phyloP scores from a whole-genome alignment of 768 basidiomycete genomes.

The Termitomyces sp. region DNA sequence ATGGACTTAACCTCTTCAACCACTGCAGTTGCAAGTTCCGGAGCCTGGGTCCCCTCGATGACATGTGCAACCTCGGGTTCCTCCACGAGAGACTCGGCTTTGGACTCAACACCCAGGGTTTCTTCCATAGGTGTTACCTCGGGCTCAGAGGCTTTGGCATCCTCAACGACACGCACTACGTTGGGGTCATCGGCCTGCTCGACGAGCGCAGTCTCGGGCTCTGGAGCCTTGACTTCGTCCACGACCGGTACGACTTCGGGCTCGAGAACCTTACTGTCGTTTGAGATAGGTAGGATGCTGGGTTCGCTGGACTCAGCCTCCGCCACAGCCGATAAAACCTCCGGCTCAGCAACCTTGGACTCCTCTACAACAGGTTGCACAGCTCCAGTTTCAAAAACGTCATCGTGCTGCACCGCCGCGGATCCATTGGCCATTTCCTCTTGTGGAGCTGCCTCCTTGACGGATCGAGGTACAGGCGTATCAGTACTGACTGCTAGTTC shows the following conservation, averaged over 20 bases:
- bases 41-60: conserved; percentile 4
- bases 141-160: neutral
- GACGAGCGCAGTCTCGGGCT: neutral
- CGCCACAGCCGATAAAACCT: conserved; percentile 1
- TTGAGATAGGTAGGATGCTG: too few relatives aligned
- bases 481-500: neutral
- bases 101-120: neutral
- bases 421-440: neutral
- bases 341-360: neutral
- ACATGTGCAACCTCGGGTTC: neutral
- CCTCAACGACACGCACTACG: neutral
- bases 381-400: conserved; percentile 5
- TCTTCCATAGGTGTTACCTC: neutral
- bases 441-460: neutral
- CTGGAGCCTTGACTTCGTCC: conserved; percentile 5
- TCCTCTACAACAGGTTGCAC: neutral
- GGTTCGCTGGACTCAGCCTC: too few relatives aligned
- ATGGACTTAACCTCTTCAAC: neutral
- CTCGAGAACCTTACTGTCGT: neutral
- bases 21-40: neutral
- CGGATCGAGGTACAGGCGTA: neutral
- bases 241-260: neutral
- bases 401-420: neutral
- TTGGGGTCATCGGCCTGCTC: neutral
- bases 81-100: neutral